These are phyloP conservation scores for Metschnikowia lochheadii DNA, from an alignment of 805 yeast species.

Conservation along the genomic window DNA sequence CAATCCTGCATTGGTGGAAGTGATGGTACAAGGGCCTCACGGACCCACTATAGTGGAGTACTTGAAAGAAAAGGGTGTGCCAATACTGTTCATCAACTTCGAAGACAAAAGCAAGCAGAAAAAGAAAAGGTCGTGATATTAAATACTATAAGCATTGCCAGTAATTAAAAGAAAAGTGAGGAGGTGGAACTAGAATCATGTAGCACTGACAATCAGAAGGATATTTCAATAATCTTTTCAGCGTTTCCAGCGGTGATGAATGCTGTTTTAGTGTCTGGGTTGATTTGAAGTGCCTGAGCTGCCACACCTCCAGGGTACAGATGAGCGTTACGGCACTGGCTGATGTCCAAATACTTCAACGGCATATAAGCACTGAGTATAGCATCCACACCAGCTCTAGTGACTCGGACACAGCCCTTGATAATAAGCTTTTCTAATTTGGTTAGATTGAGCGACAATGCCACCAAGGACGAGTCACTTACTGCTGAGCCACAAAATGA, in stretches of 20 bases:
- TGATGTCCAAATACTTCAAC: constrained; percentile 51
- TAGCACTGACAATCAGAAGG: constrained; percentile 29
- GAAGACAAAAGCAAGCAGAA: constrained; percentile 58
- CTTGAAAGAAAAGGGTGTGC: constrained; percentile 59
- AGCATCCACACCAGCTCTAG: constrained; percentile 73
- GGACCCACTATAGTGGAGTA: constrained; percentile 56
- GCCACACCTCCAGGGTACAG: constrained; percentile 56
- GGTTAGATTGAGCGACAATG: constrained; percentile 53
- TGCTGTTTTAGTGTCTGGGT: constrained; percentile 52
- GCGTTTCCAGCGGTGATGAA: constrained; percentile 53
- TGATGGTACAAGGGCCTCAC: constrained; percentile 91
- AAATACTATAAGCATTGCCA: not conserved
- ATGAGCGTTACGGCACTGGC: constrained; percentile 71
- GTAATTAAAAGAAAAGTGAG: not conserved
- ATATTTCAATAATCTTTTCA: constrained; percentile 55
- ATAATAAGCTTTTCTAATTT: constrained; percentile 46
- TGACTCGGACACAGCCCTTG: constrained; percentile 72
- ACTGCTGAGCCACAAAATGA: constrained; percentile 81
- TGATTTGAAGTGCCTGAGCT: constrained; percentile 50
- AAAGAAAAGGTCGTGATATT: constrained; percentile 30
- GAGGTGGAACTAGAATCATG: not conserved
- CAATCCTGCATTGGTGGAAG: constrained; percentile 57
- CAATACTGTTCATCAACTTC: constrained; percentile 58
- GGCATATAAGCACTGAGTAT: constrained; percentile 53
- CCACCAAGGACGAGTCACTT: constrained; percentile 62